Evolutionary conservation across 768 basidiomycete species (phyloP).

Genomic region (Tulasnella sp.): DNA sequence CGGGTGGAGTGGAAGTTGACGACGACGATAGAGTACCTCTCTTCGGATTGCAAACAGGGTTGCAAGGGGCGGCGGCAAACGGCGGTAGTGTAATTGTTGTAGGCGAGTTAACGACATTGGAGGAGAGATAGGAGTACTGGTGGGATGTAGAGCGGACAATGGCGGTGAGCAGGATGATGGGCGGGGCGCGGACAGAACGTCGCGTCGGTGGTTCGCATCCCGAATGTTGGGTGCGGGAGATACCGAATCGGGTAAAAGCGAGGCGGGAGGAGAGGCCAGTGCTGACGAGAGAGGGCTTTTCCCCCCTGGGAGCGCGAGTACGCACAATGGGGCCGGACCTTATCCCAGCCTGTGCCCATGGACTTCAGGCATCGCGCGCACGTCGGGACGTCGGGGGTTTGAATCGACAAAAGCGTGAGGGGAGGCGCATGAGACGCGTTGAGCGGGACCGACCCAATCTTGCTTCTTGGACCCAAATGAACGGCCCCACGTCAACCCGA

Average conservation of each 20-base stretch:
- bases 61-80: not conserved
- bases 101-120: not conserved
- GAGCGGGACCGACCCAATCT: not conserved
- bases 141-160: conserved; percentile 2
- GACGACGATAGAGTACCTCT: not conserved
- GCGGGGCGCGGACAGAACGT: not conserved
- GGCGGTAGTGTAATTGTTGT: not conserved
- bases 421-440: not conserved
- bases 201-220: not conserved
- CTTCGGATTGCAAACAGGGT: not conserved
- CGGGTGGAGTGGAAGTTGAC: not conserved
- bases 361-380: not conserved
- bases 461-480: not conserved
- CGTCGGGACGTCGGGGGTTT: not conserved
- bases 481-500: not conserved
- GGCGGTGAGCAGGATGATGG: not conserved
- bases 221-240: not conserved
- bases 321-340: not conserved
- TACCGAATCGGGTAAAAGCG: not conserved
- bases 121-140: not conserved
- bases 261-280: not conserved
- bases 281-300: not conserved
- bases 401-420: not conserved
- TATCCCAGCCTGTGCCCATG: not conserved
- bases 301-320: not conserved